Evolutionary conservation across 805 yeast genomes (phyloP), one percentile per base, ranked within the genome.

Genomic region (Hanseniaspora jakobsenii): DNA sequence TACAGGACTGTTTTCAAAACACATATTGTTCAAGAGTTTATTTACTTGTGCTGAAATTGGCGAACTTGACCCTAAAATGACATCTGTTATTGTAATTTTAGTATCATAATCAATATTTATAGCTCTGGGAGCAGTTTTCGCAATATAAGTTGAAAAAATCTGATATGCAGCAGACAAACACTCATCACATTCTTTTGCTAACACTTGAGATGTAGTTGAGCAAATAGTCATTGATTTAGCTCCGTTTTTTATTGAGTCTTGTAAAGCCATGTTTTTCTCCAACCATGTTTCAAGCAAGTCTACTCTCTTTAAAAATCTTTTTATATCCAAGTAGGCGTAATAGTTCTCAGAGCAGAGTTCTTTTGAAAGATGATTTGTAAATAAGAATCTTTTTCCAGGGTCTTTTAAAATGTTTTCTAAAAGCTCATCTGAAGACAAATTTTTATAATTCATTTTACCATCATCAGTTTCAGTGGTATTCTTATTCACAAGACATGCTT

Each of bases 271-370:
- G 39, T 49, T 51, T 53, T 49, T 51, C 45, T 63, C 57, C 52
- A 60, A 49, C 24, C 75, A 50, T 24, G 66, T 69, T 36, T 66
- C 66, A 45, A 77, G 52, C 1, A 65, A 53, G 1, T 59, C 55
- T 60, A 73, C 61, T 50, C 68, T 70, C 49, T 67, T 70, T 10
- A 66, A 65, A 48, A 78, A 72, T 38, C 69, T 69, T 37, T 65
- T 65, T 38, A 82, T 68, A 47, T 76, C 81, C 42, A 70, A 59
- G 56, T 74, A 82, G 3, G 80, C 84, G 50, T 78, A 78, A n/a
- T 82, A 57, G 53, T 83, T 85, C 55, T 85, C 95, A 2, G 71
- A 71, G 55, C 94, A 84, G 45, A 70, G 67, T 41, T 76, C 80
- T 24, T 66, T 69, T 39, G 71, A 74, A 41, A 85, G 57, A 55